Conservation (phyloP, 23 red algal species). For the Rhodosorus marinus region DNA sequence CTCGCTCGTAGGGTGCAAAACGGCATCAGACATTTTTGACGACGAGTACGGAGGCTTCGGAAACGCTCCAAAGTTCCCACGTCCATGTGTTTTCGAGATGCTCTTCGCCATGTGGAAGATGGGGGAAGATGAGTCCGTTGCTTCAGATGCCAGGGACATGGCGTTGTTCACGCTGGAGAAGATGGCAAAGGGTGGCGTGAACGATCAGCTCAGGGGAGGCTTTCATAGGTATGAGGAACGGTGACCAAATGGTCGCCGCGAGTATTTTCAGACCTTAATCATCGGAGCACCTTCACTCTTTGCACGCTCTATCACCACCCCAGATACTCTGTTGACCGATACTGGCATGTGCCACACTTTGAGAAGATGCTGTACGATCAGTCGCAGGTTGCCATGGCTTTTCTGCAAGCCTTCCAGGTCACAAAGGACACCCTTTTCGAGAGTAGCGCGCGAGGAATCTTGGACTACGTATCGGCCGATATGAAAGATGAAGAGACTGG, state of each 20-base stretch:
- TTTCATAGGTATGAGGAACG: too few relatives aligned
- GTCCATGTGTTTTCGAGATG: conserved; percentile 50
- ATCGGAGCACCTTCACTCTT: too few relatives aligned
- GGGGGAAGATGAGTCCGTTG: conserved; percentile 4
- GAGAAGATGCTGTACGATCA: conserved; percentile 74
- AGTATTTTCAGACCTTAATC: too few relatives aligned
- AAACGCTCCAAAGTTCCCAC: conserved; percentile 60
- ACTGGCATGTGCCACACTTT: conserved; percentile 67
- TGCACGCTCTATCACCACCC: too few relatives aligned
- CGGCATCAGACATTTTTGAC: conserved; percentile 39
- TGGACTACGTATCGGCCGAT: conserved; percentile 38
- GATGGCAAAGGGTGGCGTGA: conserved; percentile 45
- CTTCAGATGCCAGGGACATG: conserved; percentile 33
- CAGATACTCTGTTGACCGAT: conserved; percentile 43
- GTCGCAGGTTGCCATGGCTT: conserved; percentile 29
- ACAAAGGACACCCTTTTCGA: conserved; percentile 8
- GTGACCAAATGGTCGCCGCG: too few relatives aligned
- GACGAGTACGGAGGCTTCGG: conserved; percentile 57
- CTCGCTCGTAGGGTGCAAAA: conserved; percentile 16
- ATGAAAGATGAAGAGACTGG: conserved; percentile 31
- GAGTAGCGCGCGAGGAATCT: conserved; percentile 20
- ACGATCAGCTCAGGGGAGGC: conserved; percentile 56
- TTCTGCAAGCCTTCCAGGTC: conserved; percentile 35
- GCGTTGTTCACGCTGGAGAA: conserved; percentile 25
- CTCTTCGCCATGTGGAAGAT: conserved; percentile 12